Conservation (phyloP, 2,329 filamentous ascomycete genomes). For the Scedosporium dehoogii region DNA sequence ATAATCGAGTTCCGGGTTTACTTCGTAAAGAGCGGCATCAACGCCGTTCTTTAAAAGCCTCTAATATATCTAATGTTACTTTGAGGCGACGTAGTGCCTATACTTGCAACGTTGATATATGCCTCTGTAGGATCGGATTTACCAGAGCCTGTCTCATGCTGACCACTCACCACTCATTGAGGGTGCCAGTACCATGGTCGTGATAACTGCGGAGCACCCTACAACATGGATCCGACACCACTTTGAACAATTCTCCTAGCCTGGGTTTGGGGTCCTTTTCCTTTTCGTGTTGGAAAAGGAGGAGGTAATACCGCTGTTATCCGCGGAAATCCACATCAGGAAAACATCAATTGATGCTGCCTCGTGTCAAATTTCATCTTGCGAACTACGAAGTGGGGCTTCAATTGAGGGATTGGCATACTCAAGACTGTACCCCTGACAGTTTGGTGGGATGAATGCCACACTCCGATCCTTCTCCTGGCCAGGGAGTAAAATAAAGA, state of each 20-base stretch:
- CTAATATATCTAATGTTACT: too few relatives aligned
- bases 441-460: neutral
- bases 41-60: too few relatives aligned
- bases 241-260: neutral
- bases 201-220: neutral
- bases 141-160: too few relatives aligned
- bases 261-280: neutral
- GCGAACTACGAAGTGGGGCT: neutral
- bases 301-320: neutral
- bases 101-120: too few relatives aligned
- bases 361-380: neutral
- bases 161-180: neutral
- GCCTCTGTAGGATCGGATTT: too few relatives aligned
- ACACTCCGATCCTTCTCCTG: neutral
- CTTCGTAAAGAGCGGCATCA: too few relatives aligned
- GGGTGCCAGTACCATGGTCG: neutral
- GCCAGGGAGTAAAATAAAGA: neutral
- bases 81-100: too few relatives aligned
- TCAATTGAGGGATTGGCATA: neutral
- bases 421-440: neutral
- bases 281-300: neutral
- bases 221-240: neutral
- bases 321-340: neutral
- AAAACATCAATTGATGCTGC: neutral
- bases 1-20: too few relatives aligned